Conservation (phyloP, 768 basidiomycete genomes). For the Pulveroboletus ravenelii region DNA sequence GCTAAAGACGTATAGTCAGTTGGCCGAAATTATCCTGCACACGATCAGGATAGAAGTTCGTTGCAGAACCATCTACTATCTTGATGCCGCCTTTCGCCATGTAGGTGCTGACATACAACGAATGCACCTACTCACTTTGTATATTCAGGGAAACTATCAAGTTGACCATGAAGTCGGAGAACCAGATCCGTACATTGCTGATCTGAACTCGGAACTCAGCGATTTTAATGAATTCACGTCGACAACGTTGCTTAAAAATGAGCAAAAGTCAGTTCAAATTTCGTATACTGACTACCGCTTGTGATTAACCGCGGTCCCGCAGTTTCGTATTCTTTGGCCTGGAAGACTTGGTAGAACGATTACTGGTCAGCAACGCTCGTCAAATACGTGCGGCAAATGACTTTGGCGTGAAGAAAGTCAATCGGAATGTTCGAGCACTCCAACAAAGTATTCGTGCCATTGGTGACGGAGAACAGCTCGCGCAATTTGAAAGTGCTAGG, state of each 20-base stretch:
- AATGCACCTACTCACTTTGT: slow-evolving; percentile 7
- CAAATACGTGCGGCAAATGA: slow-evolving; percentile 63
- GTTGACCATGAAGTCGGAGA: slow-evolving; percentile 82
- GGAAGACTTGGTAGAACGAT: slow-evolving; percentile 77
- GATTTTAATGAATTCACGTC: slow-evolving; percentile 69
- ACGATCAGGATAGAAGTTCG: slow-evolving; percentile 86
- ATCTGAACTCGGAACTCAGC: slow-evolving; percentile 77
- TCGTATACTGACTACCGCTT: neutral
- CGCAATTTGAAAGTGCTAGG: slow-evolving; percentile 72
- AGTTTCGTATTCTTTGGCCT: slow-evolving; percentile 90
- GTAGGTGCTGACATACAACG: slow-evolving; percentile 37
- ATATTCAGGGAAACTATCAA: slow-evolving; percentile 72
- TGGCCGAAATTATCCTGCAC: slow-evolving; percentile 81
- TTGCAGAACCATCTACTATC: slow-evolving; percentile 75
- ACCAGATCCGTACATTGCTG: slow-evolving; percentile 84
- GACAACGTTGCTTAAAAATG: slow-evolving; percentile 54
- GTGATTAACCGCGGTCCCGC: slow-evolving; percentile 2
- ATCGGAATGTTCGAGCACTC: slow-evolving; percentile 83
- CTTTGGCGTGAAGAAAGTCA: slow-evolving; percentile 80
- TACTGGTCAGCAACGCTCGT: slow-evolving; percentile 72
- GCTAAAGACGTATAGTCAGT: slow-evolving; percentile 84
- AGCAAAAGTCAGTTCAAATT: slow-evolving; percentile 55
- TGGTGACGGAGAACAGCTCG: slow-evolving; percentile 51
- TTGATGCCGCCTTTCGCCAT: slow-evolving; percentile 74
- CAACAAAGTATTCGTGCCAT: slow-evolving; percentile 88